Evolutionary conservation across 2,329 filamentous ascomycete genomes (phyloP).

Genomic region (Stachybotrys echinatus): DNA sequence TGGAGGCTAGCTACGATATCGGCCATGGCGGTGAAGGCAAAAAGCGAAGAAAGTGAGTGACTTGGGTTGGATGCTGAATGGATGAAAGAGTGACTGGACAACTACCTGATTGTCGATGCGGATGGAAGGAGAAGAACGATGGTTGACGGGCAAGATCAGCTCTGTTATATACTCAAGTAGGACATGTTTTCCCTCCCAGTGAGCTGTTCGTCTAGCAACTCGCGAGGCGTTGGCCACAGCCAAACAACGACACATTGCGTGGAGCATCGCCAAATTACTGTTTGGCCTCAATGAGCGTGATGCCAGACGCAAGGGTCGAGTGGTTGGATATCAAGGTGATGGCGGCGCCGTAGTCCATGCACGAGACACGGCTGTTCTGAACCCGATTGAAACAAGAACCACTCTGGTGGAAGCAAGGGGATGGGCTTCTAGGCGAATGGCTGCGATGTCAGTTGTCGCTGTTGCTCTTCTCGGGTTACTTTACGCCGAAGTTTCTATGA

Average conservation of each 20-base stretch:
- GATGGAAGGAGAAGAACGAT: conserved; percentile 5
- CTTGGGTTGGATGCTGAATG: neutral
- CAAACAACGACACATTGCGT: conserved; percentile 3
- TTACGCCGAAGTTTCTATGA: too few relatives aligned
- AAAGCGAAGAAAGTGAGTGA: neutral
- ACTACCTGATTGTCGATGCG: neutral
- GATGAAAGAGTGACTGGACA: conserved; percentile 5
- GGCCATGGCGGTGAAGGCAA: conserved; percentile 11
- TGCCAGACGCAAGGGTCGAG: neutral
- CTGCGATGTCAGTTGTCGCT: too few relatives aligned
- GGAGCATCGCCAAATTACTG: neutral
- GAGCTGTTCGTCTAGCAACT: too few relatives aligned
- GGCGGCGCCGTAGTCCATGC: neutral
- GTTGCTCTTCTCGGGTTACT: too few relatives aligned
- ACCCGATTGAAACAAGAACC: neutral
- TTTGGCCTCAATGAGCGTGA: neutral
- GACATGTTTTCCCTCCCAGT: too few relatives aligned
- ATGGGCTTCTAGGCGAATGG: too few relatives aligned
- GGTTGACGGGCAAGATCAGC: neutral
- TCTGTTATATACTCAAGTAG: neutral
- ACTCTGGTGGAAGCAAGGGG: neutral
- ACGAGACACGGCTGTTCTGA: neutral
- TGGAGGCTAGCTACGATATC: conserved; percentile 13
- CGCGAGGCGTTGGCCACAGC: neutral
- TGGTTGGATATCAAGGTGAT: neutral